Percentiles rank a stretch among this genome's conserved stretches.
These are phyloP conservation scores for Aspergillus ellipticus DNA, from an alignment of 495 filamentous ascomycete genomes.

Conservation along the genomic window DNA sequence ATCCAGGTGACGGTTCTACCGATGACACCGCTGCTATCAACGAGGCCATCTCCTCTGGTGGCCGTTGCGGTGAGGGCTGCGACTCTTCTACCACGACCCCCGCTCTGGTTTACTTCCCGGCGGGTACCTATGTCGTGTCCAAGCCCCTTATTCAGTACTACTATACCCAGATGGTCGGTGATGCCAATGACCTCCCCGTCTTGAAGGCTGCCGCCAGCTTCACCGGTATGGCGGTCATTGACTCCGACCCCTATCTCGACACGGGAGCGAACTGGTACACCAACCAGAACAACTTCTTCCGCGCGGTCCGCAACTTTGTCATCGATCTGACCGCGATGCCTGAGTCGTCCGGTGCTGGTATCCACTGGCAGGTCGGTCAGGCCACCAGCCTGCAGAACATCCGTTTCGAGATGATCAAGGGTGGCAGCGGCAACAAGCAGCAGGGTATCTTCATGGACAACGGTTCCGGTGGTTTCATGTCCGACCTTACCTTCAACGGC, in stretches of 20 bases:
- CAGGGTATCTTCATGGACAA: conserved; percentile 98
- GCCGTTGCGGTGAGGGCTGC: conserved; percentile 73
- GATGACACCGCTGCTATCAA: conserved; percentile 93
- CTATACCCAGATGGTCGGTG: conserved; percentile 78
- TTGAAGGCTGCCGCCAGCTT: conserved; percentile 74
- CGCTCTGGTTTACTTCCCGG: conserved; percentile 76
- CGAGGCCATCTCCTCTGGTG: conserved; percentile 69
- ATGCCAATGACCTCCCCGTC: conserved; percentile 64
- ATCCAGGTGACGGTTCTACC: conserved; percentile 64
- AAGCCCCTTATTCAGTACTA: conserved; percentile 69
- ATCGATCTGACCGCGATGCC: conserved; percentile 79
- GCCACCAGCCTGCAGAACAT: conserved; percentile 91
- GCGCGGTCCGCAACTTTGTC: conserved; percentile 89
- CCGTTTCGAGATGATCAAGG: conserved; percentile 80
- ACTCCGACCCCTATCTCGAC: conserved; percentile 76
- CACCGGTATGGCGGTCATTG: conserved; percentile 82
- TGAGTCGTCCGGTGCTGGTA: conserved; percentile 61
- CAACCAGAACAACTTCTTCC: conserved; percentile 99
- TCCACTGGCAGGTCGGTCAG: conserved; percentile 98
- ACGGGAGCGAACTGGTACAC: conserved; percentile 70
- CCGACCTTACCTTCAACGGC: conserved; percentile 82
- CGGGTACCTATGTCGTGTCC: conserved; percentile 70
- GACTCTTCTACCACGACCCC: conserved; percentile 76
- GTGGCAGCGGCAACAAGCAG: conserved; percentile 67
- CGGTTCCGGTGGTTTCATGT: conserved; percentile 84